Conservation (phyloP, 345 rosid species). For the Eutrema japonicum region DNA sequence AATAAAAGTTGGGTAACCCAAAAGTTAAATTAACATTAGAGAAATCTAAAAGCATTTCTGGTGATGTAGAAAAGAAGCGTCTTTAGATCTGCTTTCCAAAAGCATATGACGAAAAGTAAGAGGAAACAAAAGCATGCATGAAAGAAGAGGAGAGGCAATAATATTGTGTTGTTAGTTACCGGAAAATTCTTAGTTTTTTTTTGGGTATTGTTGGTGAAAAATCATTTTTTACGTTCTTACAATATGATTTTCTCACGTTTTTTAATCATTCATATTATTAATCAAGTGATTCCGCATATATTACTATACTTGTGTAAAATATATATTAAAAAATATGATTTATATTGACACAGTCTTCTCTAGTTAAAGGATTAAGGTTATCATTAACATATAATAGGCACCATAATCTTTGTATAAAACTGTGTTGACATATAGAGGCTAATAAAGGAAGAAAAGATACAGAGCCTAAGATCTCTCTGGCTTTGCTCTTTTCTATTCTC, state of each 20-base stretch:
- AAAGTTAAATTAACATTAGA: conserved; percentile 28
- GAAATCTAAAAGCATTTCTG: conserved; percentile 35
- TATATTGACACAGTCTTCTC: neutral
- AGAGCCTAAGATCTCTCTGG: conserved; percentile 23
- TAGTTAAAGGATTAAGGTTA: conserved; percentile 12
- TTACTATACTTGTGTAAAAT: neutral
- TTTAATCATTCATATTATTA: neutral
- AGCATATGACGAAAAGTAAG: conserved; percentile 39
- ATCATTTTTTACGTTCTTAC: neutral
- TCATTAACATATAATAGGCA: conserved; percentile 29
- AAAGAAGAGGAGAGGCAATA: neutral
- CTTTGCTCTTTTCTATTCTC: conserved; percentile 32
- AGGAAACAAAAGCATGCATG: conserved; percentile 35
- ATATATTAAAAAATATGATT: neutral
- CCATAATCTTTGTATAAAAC: conserved; percentile 2
- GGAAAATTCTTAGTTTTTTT: neutral
- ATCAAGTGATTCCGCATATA: conserved; percentile 6
- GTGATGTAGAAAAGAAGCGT: conserved; percentile 34
- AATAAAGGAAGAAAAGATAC: conserved; percentile 3
- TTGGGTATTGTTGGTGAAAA: neutral
- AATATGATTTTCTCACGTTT: neutral
- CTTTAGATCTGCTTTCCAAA: conserved; percentile 46
- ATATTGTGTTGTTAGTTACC: conserved; percentile 27
- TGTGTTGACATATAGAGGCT: neutral
- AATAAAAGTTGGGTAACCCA: conserved; percentile 38